These are phyloP conservation scores for Fusarium pseudograminearum DNA, from an alignment of 2,329 filamentous ascomycete genomes.

Conservation along the genomic window DNA sequence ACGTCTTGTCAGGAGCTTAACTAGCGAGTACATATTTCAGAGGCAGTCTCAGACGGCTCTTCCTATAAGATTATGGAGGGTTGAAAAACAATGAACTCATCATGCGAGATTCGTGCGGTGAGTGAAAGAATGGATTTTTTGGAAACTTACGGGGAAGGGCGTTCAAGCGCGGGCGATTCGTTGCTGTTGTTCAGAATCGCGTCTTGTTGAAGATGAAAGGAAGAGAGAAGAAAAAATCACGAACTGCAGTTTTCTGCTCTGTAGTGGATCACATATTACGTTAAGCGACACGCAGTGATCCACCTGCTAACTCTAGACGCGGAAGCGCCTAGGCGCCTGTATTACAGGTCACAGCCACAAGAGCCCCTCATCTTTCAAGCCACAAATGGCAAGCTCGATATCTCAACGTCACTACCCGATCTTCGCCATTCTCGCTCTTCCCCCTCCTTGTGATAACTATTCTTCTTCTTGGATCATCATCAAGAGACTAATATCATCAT, in stretches of 20 bases:
- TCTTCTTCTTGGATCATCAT: constrained; percentile 4
- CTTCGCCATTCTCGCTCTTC: constrained; percentile 28
- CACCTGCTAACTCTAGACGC: constrained; percentile 26
- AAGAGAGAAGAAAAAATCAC: constrained; percentile 39
- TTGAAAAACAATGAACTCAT: constrained; percentile 57
- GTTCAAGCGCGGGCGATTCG: not conserved
- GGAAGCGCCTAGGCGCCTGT: constrained; percentile 25
- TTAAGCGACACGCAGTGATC: constrained; percentile 30
- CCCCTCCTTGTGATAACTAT: constrained; percentile 11
- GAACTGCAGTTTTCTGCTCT: constrained; percentile 35
- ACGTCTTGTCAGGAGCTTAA: constrained; percentile 40
- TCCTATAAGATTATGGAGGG: constrained; percentile 57
- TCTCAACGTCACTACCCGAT: constrained; percentile 35
- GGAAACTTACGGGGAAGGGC: constrained; percentile 23
- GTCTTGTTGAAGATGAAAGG: constrained; percentile 20
- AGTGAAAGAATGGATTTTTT: not conserved
- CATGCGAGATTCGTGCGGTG: constrained; percentile 50
- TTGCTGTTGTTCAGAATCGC: constrained; percentile 1
- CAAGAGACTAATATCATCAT: constrained; percentile 2
- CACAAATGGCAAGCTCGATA: constrained; percentile 16
- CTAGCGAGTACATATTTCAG: constrained; percentile 42
- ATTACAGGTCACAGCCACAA: constrained; percentile 2
- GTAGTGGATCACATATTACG: constrained; percentile 18
- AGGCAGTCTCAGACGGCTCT: constrained; percentile 62
- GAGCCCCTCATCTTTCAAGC: constrained; percentile 10